phyloP scores from a whole-genome alignment of 179 eudicot genomes.

The Kewa caespitosa region DNA sequence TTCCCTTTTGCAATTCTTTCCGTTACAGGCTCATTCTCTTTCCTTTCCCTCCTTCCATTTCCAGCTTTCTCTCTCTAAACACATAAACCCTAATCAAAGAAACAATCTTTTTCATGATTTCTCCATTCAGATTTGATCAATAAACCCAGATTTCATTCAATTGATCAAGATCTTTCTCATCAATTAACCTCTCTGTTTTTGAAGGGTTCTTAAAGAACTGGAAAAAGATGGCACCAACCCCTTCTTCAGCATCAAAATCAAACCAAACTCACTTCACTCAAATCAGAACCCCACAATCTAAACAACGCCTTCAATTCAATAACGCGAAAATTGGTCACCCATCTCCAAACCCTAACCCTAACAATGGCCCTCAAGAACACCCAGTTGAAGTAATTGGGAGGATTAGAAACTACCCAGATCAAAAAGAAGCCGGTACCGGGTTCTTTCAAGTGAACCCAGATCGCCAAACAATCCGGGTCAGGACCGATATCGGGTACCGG shows the following conservation, averaged over 20 bases:
- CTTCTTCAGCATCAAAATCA: slow-evolving; percentile 47
- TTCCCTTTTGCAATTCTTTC: slow-evolving; percentile 21
- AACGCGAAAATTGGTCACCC: slow-evolving; percentile 36
- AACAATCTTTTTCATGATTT: slow-evolving; percentile 12
- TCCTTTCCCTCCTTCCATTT: neutral
- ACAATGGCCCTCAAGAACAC: slow-evolving; percentile 52
- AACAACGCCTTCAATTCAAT: slow-evolving; percentile 58
- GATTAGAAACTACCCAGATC: slow-evolving; percentile 59
- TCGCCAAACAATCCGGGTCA: slow-evolving; percentile 51
- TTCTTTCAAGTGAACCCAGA: slow-evolving; percentile 49
- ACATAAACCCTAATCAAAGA: slow-evolving; percentile 7
- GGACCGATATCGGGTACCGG: slow-evolving; percentile 75
- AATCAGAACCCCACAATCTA: slow-evolving; percentile 66
- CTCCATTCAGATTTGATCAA: neutral
- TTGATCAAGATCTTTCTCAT: slow-evolving; percentile 1
- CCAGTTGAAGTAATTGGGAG: slow-evolving; percentile 90
- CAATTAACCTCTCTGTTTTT: slow-evolving; percentile 17
- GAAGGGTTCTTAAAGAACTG: neutral
- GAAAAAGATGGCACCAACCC: slow-evolving; percentile 60
- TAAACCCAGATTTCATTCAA: neutral
- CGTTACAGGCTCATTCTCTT: slow-evolving; percentile 23
- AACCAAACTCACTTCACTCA: slow-evolving; percentile 44
- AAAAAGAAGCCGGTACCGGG: slow-evolving; percentile 23
- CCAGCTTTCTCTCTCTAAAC: neutral
- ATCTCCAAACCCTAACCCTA: slow-evolving; percentile 49